Evolutionary conservation across 768 basidiomycete genomes (phyloP).

Genomic region (Phylloporus sp.): DNA sequence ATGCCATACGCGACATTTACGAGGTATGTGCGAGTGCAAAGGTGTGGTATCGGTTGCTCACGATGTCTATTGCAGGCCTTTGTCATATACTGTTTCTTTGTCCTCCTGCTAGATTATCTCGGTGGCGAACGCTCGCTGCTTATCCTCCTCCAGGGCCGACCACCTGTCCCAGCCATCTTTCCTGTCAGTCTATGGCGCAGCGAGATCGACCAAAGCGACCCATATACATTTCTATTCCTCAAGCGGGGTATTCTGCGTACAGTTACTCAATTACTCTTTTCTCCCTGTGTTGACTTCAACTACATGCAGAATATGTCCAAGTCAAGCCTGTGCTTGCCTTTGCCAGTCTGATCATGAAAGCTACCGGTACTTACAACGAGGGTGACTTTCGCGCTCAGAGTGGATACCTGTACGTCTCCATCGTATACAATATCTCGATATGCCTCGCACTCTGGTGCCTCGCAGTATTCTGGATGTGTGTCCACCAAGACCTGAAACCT

Average conservation of each 20-base stretch:
- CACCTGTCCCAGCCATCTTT: slow-evolving; percentile 82
- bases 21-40: slow-evolving; percentile 56
- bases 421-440: slow-evolving; percentile 82
- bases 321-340: slow-evolving; percentile 88
- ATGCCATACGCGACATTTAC: slow-evolving; percentile 91
- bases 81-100: slow-evolving; percentile 92
- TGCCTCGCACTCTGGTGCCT: slow-evolving; percentile 83
- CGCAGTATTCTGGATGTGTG: slow-evolving; percentile 95
- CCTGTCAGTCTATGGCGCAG: slow-evolving; percentile 78
- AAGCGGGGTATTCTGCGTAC: slow-evolving; percentile 93
- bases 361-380: slow-evolving; percentile 82
- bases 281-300: not conserved
- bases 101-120: slow-evolving; percentile 74
- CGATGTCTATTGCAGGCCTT: slow-evolving; percentile 56
- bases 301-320: slow-evolving; percentile 84
- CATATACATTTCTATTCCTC: slow-evolving; percentile 88
- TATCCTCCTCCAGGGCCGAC: slow-evolving; percentile 87
- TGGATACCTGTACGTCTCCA: slow-evolving; percentile 87
- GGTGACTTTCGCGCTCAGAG: slow-evolving; percentile 81
- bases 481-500: slow-evolving; percentile 83
- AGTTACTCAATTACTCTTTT: slow-evolving; percentile 11
- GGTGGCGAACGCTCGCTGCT: slow-evolving; percentile 93
- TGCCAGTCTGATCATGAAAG: slow-evolving; percentile 83
- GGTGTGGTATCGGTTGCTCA: slow-evolving; percentile 1
- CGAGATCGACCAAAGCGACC: slow-evolving; percentile 93